phyloP scores from a whole-genome alignment of 2,329 filamentous ascomycete species.

The Ceratocystis alfenasii region DNA sequence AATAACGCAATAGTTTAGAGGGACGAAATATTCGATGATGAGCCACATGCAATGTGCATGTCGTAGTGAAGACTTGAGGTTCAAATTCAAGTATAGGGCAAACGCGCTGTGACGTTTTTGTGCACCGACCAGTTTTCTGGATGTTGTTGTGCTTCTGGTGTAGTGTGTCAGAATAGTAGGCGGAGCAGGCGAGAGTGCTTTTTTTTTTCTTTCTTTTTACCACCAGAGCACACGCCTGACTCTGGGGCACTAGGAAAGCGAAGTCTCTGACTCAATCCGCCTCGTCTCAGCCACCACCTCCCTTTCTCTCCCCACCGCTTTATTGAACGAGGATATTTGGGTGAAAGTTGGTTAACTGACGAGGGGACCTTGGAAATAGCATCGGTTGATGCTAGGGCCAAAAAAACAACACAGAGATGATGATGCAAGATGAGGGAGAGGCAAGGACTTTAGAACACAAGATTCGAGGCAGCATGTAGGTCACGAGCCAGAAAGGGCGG shows the following conservation, averaged over 20 bases:
- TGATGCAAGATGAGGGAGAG: not conserved
- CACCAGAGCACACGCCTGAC: not conserved
- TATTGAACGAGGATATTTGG: slow-evolving; percentile 9
- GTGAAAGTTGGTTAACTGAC: not conserved
- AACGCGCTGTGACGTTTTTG: slow-evolving; percentile 6
- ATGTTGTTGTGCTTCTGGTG: not conserved
- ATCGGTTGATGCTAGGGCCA: not conserved
- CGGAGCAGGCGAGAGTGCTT: not conserved
- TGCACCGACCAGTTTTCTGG: not conserved
- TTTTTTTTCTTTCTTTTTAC: not conserved
- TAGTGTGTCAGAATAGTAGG: slow-evolving; percentile 1
- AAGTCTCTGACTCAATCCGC: not conserved
- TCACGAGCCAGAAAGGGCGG: not conserved
- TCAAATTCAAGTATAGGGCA: not conserved
- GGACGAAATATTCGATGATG: not conserved
- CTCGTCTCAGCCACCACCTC: not conserved
- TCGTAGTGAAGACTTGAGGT: no score
- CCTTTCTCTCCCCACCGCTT: slow-evolving; percentile 3
- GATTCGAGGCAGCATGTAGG: not conserved
- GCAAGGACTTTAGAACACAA: not conserved
- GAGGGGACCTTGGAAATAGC: not conserved
- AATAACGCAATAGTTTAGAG: not conserved
- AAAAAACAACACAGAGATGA: not conserved
- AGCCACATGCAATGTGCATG: no score
- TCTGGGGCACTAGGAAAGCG: not conserved